Evolutionary conservation across 192 early-diverging fungal genomes (phyloP).

Genomic region (Coemansia sp.): DNA sequence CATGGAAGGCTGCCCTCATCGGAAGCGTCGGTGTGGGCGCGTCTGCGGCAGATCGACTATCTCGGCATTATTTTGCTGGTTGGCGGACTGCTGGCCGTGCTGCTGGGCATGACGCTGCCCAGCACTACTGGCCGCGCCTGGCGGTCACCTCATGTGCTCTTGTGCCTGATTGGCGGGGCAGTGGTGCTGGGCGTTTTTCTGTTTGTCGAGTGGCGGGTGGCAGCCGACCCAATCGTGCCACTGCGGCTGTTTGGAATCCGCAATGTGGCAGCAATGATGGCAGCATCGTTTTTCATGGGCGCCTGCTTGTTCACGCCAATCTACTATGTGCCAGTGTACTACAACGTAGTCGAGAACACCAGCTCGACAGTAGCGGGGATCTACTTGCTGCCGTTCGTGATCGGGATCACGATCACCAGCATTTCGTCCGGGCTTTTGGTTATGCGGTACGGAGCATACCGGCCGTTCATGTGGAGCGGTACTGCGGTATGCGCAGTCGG

Average conservation of each 20-base stretch:
- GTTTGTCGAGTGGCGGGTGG: constrained; percentile 53
- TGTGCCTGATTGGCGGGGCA: constrained; percentile 50
- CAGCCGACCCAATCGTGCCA: constrained; percentile 67
- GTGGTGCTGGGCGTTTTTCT: constrained; percentile 55
- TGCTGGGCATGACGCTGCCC: constrained; percentile 72
- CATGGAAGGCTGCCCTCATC: no score
- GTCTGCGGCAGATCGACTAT: constrained; percentile 65
- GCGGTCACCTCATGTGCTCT: constrained; percentile 61
- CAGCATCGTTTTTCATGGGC: constrained; percentile 58
- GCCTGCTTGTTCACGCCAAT: constrained; percentile 61
- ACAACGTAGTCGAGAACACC: constrained; percentile 59
- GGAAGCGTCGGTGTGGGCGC: constrained; percentile 40
- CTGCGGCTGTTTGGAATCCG: constrained; percentile 57
- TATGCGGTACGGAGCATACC: constrained; percentile 58
- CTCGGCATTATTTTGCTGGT: constrained; percentile 61
- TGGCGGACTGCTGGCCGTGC: constrained; percentile 56
- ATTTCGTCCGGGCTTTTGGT: constrained; percentile 68
- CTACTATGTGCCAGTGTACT: constrained; percentile 66
- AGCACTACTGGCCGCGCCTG: constrained; percentile 62
- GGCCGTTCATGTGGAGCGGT: constrained; percentile 73
- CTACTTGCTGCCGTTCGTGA: constrained; percentile 58
- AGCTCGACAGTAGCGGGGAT: constrained; percentile 60
- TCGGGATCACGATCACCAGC: constrained; percentile 57
- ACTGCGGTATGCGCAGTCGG: constrained; percentile 63
- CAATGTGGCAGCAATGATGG: constrained; percentile 57